phyloP scores from a whole-genome alignment of 495 filamentous ascomycete species.

The Penicillium chermesinum region DNA sequence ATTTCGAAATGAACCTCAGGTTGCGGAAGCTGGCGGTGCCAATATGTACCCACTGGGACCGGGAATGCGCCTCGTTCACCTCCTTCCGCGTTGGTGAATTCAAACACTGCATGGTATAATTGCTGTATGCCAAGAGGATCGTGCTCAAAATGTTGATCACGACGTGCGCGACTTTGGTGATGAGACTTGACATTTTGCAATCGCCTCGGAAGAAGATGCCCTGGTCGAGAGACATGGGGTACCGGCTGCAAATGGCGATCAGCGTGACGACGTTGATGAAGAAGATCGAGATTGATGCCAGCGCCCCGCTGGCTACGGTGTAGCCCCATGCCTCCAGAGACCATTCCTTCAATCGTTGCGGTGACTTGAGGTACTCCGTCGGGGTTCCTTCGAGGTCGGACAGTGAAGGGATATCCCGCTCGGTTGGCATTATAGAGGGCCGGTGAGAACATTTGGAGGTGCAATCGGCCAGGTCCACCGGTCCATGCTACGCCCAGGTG shows the following conservation, averaged over 20 bases:
- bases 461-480: background rate
- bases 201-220: slow-evolving; percentile 17
- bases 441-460: background rate
- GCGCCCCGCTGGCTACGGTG: background rate
- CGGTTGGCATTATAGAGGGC: background rate
- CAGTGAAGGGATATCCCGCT: background rate
- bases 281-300: background rate
- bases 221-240: slow-evolving; percentile 38
- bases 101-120: slow-evolving; percentile 37
- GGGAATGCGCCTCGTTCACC: slow-evolving; percentile 8
- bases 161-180: slow-evolving; percentile 2
- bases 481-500: background rate
- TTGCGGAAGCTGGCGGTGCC: slow-evolving; percentile 38
- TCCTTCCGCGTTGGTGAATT: slow-evolving; percentile 26
- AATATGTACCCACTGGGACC: slow-evolving; percentile 33
- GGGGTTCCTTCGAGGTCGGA: background rate
- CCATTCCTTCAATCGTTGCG: background rate
- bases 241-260: slow-evolving; percentile 50
- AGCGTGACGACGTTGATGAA: slow-evolving; percentile 1
- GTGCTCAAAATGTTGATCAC: slow-evolving; percentile 18
- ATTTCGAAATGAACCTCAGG: slow-evolving; percentile 12
- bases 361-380: background rate
- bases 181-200: slow-evolving; percentile 1
- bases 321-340: background rate
- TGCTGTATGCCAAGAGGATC: slow-evolving; percentile 12